These are phyloP conservation scores for Teratosphaeria epicoccoides DNA, from an alignment of 2,329 filamentous ascomycete species.

Conservation along the genomic window DNA sequence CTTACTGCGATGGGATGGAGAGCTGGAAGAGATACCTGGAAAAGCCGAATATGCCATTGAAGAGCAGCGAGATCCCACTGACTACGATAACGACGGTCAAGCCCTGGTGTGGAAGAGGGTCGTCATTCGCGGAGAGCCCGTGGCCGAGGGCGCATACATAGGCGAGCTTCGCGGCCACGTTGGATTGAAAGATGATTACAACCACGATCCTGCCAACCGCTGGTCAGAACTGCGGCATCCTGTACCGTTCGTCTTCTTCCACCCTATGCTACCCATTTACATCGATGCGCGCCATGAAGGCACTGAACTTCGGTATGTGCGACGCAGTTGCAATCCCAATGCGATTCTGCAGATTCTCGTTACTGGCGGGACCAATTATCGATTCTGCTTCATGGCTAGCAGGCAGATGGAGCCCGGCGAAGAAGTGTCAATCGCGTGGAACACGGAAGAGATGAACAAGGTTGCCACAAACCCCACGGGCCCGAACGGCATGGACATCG, in stretches of 20 bases:
- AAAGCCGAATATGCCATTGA: constrained; percentile 44
- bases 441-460: constrained; percentile 31
- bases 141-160: constrained; percentile 45
- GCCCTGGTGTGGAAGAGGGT: constrained; percentile 63
- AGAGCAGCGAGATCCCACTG: constrained; percentile 39
- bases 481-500: constrained; percentile 14
- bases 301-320: constrained; percentile 75
- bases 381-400: constrained; percentile 86
- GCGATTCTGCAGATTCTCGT: constrained; percentile 79
- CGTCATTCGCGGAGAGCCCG: constrained; percentile 38
- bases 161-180: constrained; percentile 59
- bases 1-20: constrained; percentile 51
- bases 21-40: constrained; percentile 43
- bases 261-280: constrained; percentile 77
- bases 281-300: constrained; percentile 87
- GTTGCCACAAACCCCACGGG: constrained; percentile 8
- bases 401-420: constrained; percentile 61
- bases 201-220: constrained; percentile 34
- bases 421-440: constrained; percentile 57
- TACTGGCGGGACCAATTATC: constrained; percentile 66
- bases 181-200: constrained; percentile 39
- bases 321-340: constrained; percentile 85
- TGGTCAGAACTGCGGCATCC: constrained; percentile 40
- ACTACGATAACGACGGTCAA: constrained; percentile 40
- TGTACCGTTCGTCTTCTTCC: constrained; percentile 52